Conservation (phyloP, 805 yeast genomes). For the Wickerhamiella spandovensis region DNA sequence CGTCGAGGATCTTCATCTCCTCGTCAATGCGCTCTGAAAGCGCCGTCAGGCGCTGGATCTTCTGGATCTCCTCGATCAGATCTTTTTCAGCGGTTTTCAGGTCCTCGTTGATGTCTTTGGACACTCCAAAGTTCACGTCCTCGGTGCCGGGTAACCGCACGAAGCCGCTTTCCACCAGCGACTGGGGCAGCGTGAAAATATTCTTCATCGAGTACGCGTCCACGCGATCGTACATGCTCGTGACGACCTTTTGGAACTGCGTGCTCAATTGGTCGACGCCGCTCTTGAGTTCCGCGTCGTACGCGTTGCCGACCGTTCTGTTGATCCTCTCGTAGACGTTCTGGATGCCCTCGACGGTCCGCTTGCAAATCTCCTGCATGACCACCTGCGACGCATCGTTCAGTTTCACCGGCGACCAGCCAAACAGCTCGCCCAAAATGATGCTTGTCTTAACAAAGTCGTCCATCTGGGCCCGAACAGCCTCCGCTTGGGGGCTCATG, state of each 20-base stretch:
- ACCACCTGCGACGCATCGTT: constrained; percentile 82
- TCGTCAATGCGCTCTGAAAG: neutral
- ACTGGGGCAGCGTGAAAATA: constrained; percentile 55
- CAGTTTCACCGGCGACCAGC: constrained; percentile 67
- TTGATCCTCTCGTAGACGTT: constrained; percentile 32
- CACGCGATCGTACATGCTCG: constrained; percentile 66
- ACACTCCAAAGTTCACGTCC: neutral
- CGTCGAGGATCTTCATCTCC: neutral
- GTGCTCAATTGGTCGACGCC: constrained; percentile 73
- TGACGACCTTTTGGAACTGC: constrained; percentile 61
- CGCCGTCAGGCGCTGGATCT: neutral
- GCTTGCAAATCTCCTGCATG: constrained; percentile 70
- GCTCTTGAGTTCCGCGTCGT: constrained; percentile 12
- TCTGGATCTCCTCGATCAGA: neutral
- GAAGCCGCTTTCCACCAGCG: constrained; percentile 51
- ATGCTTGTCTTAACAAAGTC: constrained; percentile 26
- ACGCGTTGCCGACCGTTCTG: constrained; percentile 16
- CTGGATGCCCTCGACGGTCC: constrained; percentile 70
- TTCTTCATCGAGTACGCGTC: constrained; percentile 74
- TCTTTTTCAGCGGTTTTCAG: neutral
- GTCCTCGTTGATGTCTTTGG: neutral
- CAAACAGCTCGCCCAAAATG: constrained; percentile 72
- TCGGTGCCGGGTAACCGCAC: constrained; percentile 31
- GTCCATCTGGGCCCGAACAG: neutral
- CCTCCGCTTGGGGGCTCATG: no score